Evolutionary conservation across 1,284 basidiomycete species (phyloP), one percentile per base, ranked within the genome.

Genomic region (Boletus smithii): DNA sequence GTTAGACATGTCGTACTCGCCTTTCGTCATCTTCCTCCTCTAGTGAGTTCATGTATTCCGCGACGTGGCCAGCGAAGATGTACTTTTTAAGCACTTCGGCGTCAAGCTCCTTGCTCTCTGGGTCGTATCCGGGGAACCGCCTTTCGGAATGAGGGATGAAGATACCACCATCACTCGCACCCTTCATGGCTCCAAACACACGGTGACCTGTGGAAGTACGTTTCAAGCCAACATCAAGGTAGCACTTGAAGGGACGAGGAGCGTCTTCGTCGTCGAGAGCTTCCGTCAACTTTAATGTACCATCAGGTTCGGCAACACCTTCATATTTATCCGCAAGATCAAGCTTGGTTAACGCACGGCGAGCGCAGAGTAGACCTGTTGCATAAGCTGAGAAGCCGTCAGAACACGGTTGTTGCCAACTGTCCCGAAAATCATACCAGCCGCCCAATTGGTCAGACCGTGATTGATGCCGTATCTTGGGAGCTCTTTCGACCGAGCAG

Each of bases 1-100:
- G 13, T 36, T 5, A 18, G 9, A 30, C 4, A 14, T 10, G 4
- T 17, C 30, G 10, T 13, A 67, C 79, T 54, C 59, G 82, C 81
- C 94, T 81, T 75, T 98, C 95, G 67, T 98, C 97, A 70, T 99
- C 97, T 76, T 99, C 97, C 81, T 99, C 97, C 77, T 99, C 97
- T 51, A 99, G 79, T 43, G 85, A 89, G 77, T 99, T 93, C 97
- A 99, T 99, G 81, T 98, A 99, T 74, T 99, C 97, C 53, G 97
- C 92, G 53, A 99, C 87, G 72, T 99, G 95, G 47, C 95, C 95
- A 71, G 94, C 95, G 66, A 83, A 93, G 72, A 99, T 99, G 80
- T 99, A 99, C 75, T 94, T 95, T 71, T 95, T 93, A 62, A 99
- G 78, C 40, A 89, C 83, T 70, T 99, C 97, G 46, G 90, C 85